These are phyloP conservation scores for Logfia minima DNA, from an alignment of 129 eudicot species.

Conservation along the genomic window DNA sequence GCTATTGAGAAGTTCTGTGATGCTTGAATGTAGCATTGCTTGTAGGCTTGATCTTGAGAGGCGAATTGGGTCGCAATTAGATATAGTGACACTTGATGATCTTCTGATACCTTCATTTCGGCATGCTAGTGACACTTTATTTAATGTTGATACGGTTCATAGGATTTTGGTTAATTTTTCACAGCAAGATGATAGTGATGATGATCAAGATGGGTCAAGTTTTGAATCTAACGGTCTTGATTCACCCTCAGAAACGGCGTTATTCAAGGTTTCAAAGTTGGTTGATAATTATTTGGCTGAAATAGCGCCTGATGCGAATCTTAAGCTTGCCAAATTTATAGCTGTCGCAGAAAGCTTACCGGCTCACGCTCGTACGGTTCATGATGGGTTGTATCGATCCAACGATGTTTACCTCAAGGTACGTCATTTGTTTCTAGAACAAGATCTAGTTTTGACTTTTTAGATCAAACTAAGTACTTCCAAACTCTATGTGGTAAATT, in stretches of 20 bases:
- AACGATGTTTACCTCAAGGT: constrained; percentile 94
- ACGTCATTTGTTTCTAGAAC: constrained; percentile 12
- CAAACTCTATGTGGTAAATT: background rate
- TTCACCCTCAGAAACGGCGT: constrained; percentile 77
- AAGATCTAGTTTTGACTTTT: background rate
- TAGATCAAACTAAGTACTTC: background rate
- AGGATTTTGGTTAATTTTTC: constrained; percentile 83
- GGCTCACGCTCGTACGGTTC: constrained; percentile 73
- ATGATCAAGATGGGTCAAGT: constrained; percentile 70
- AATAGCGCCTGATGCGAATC: constrained; percentile 91
- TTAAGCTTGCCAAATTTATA: constrained; percentile 71
- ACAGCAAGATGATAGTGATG: constrained; percentile 81
- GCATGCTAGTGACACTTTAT: constrained; percentile 79
- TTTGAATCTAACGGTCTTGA: constrained; percentile 72
- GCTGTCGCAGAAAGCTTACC: constrained; percentile 85
- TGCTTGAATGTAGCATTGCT: constrained; percentile 70
- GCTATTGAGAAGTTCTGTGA: constrained; percentile 68
- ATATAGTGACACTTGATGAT: constrained; percentile 89
- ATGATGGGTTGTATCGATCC: constrained; percentile 87
- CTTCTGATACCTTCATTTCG: constrained; percentile 84
- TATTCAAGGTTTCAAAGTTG: constrained; percentile 77
- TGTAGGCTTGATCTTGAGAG: constrained; percentile 89
- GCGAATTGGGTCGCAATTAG: constrained; percentile 84
- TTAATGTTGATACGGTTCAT: constrained; percentile 88
- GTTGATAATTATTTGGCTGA: constrained; percentile 88